Evolutionary conservation across 139 green algal genomes (phyloP).

Genomic region (Chlorella sp.): DNA sequence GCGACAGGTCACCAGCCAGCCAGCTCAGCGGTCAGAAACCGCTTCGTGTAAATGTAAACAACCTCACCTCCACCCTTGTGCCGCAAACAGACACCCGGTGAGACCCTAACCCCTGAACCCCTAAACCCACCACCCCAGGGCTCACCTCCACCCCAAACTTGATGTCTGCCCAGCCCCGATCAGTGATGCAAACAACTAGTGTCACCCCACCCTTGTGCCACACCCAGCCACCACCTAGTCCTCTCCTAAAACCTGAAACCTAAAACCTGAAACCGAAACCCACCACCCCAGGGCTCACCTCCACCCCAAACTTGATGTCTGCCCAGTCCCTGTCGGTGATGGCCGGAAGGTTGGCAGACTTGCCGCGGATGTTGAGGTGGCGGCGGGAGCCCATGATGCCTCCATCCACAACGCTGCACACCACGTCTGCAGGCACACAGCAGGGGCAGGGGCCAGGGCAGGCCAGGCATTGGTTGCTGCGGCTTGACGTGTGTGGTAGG

Average conservation of each 20-base stretch:
- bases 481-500: no score
- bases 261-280: no score
- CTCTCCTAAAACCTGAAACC: no score
- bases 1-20: not conserved
- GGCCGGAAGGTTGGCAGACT: conserved; percentile 80
- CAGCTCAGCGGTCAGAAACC: no score
- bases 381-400: conserved; percentile 70
- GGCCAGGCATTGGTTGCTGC: no score
- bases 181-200: conserved; percentile 65
- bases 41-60: no score
- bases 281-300: conserved; percentile 54
- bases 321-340: conserved; percentile 88
- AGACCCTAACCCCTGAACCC: no score
- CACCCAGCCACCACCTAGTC: not conserved
- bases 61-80: no score
- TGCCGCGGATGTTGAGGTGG: conserved; percentile 88
- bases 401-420: conserved; percentile 76
- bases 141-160: conserved; percentile 62
- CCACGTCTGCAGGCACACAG: conserved; percentile 56
- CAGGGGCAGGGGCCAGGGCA: not conserved
- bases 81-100: no score
- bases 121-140: not conserved
- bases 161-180: conserved; percentile 85
- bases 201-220: no score
- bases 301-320: conserved; percentile 76